These are phyloP conservation scores for Naganishia randhawae DNA, from an alignment of 768 basidiomycete species.

Conservation along the genomic window DNA sequence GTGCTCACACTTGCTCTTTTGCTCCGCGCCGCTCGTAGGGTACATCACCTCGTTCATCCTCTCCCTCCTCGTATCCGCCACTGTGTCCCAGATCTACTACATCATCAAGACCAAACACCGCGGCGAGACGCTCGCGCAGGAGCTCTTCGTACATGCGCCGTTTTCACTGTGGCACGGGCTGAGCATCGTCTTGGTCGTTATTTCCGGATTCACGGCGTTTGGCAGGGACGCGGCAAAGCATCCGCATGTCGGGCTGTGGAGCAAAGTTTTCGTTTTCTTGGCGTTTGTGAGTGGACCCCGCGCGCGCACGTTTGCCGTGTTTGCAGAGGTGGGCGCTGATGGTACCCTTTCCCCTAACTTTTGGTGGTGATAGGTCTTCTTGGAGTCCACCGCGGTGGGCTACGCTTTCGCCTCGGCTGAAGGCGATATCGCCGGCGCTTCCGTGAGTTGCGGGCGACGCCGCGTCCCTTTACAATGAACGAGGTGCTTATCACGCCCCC, in stretches of 20 bases:
- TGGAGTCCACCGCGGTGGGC: constrained; percentile 83
- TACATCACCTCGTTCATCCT: constrained; percentile 71
- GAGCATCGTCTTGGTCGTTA: constrained; percentile 51
- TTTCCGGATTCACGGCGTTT: constrained; percentile 50
- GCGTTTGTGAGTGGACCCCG: constrained; percentile 58
- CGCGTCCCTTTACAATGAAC: constrained; percentile 94
- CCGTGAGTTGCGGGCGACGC: constrained; percentile 76
- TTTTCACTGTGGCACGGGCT: constrained; percentile 89
- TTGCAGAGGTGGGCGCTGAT: background rate
- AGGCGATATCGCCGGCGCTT: constrained; percentile 86
- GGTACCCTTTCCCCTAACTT: too few species aligned
- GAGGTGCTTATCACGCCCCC: constrained; percentile 80
- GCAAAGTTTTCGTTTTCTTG: constrained; percentile 92
- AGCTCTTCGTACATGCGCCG: constrained; percentile 87
- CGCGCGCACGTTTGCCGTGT: constrained; percentile 44
- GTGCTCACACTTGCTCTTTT: background rate
- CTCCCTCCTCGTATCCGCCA: constrained; percentile 77
- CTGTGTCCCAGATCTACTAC: constrained; percentile 85
- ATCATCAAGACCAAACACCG: constrained; percentile 80
- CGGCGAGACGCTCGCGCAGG: constrained; percentile 65
- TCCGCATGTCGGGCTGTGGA: constrained; percentile 70
- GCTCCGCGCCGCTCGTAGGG: constrained; percentile 5
- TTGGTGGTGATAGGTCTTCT: constrained; percentile 59
- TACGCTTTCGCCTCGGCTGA: constrained; percentile 88
- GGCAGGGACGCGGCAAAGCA: constrained; percentile 68